phyloP scores from a whole-genome alignment of 176 grass and related monocot species.

The Luzula sylvatica region DNA sequence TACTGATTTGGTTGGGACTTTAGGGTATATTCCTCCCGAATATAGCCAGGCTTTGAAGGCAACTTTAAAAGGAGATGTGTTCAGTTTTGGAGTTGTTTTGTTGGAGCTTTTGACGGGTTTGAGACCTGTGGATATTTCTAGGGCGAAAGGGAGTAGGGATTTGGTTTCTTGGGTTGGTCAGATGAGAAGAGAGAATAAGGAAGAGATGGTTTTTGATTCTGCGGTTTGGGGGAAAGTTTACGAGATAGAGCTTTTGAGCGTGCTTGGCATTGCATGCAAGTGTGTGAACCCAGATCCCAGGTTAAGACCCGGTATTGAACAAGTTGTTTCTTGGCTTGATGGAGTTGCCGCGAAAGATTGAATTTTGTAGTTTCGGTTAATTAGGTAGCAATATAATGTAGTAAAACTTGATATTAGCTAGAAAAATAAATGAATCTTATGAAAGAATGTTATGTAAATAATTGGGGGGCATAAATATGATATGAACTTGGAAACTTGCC shows the following conservation, averaged over 20 bases:
- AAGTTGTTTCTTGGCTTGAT: constrained; percentile 69
- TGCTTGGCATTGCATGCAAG: constrained; percentile 63
- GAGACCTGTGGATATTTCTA: constrained; percentile 73
- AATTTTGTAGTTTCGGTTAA: neutral
- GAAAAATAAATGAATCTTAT: too few relatives aligned
- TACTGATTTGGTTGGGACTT: constrained; percentile 75
- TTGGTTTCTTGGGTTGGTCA: constrained; percentile 72
- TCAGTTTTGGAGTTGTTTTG: constrained; percentile 81
- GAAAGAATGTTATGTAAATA: too few relatives aligned
- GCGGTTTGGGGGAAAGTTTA: constrained; percentile 51
- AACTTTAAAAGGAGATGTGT: constrained; percentile 75
- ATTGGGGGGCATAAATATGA: too few relatives aligned
- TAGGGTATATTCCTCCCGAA: constrained; percentile 90
- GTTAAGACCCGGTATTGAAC: constrained; percentile 67
- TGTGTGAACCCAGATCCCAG: constrained; percentile 60
- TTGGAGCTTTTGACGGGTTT: constrained; percentile 71
- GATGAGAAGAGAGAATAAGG: constrained; percentile 78
- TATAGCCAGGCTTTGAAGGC: constrained; percentile 75
- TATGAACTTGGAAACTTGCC: too few relatives aligned
- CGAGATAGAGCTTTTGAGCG: constrained; percentile 61
- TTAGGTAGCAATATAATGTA: constrained; percentile 2
- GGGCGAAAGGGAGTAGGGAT: constrained; percentile 55
- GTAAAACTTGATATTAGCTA: too few relatives aligned
- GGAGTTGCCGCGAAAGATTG: constrained; percentile 27
- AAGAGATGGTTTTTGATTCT: constrained; percentile 60